Evolutionary conservation across 164 flowering plant species (phyloP), one percentile per base, ranked within the genome.

Genomic region (Tetracentron sinense): DNA sequence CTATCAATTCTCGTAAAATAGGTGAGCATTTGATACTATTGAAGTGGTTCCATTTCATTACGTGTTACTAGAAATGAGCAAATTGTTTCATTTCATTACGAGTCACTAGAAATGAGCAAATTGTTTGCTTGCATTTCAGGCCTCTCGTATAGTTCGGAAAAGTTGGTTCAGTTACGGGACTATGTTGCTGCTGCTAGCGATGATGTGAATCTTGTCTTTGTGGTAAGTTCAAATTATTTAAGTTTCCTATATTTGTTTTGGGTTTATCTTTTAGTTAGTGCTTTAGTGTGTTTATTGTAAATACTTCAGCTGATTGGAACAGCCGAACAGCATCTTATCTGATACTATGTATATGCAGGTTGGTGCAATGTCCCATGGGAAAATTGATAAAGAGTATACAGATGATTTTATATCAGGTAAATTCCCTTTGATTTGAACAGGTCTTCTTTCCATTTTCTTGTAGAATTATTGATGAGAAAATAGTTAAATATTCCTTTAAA

Each of bases 311-410:
- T 23, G 10, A 30, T 20, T 64, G 20, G n/a, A n/a, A n/a, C n/a
- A n/a, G n/a, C n/a, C n/a, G n/a, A n/a, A n/a, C 14, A 6, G 16
- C 19, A 53, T 35, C 17, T 12, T 19, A 17, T 64, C 20, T 58
- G 25, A 47, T 42, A 22, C 66, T 5, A 50, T 55, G 15, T 44
- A 4, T 31, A 42, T 69, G 58, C 74, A 90, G 96, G 87, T 87
- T 59, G 96, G 96, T 71, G 89, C 93, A 38, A 87, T 90, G 93
- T 77, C 91, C 58, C 93, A 85, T 74, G 92, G 92, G 57, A 82
- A 80, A 76, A 81, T 89, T 29, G 81, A 79, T 38, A 60, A 55
- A 0, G 88, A 83, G 11, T 82, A 78, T 63, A 76, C 73, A 3
- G 96, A 89, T 59, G 89, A 89, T 66, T 83, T 72, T 58, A 71